Evolutionary conservation across 805 yeast genomes (phyloP).

Genomic region (Ogataea paraovalis): DNA sequence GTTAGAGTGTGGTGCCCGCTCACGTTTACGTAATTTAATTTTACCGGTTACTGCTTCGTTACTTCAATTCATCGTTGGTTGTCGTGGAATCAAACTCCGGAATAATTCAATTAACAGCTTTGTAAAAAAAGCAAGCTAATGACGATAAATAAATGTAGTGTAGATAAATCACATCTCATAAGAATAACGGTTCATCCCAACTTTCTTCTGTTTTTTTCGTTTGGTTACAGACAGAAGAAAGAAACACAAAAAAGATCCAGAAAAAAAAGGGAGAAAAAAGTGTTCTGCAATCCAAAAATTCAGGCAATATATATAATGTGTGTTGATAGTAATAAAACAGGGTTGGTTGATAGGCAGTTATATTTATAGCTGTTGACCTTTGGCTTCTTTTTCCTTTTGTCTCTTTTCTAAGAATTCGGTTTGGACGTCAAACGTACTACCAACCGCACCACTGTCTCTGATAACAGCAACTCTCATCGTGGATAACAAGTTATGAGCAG

Average conservation of each 20-base stretch:
- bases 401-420: slow-evolving; percentile 24
- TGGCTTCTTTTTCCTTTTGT: slow-evolving; percentile 2
- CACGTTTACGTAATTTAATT: neutral
- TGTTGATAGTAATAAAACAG: neutral
- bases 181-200: too few species aligned
- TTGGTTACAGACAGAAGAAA: neutral
- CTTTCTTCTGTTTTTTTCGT: neutral
- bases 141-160: neutral
- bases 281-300: neutral
- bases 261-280: neutral
- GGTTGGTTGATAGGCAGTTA: neutral
- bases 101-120: neutral
- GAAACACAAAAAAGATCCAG: neutral
- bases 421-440: slow-evolving; percentile 52
- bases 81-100: neutral
- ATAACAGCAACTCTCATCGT: slow-evolving; percentile 80
- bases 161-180: neutral
- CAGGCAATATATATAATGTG: neutral
- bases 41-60: too few species aligned
- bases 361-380: neutral
- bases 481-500: slow-evolving; percentile 79
- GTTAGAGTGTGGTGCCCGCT: too few species aligned
- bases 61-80: too few species aligned
- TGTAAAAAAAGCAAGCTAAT: neutral
- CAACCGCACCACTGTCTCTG: slow-evolving; percentile 58